A percentile compares a stretch with the other conserved stretches of the same genome.
phyloP scores from a whole-genome alignment of 1,139 yeast species.

The Protomyces gravidus region DNA sequence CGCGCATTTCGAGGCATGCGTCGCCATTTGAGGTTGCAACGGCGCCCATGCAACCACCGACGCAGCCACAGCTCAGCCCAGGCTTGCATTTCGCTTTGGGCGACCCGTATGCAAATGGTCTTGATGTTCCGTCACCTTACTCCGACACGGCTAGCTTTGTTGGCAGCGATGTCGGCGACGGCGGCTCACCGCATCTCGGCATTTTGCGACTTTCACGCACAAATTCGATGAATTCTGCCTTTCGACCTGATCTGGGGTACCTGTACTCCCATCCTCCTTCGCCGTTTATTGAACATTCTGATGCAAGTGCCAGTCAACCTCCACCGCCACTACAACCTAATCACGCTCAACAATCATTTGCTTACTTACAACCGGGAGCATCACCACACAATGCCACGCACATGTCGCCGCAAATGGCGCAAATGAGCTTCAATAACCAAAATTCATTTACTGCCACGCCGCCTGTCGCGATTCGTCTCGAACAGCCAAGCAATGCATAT shows the following conservation, averaged over 20 bases:
- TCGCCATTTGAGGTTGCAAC: not conserved
- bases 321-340: not conserved
- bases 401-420: not conserved
- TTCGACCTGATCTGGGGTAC: constrained; percentile 7
- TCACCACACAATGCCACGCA: not conserved
- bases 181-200: constrained; percentile 12
- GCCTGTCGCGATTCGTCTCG: not conserved
- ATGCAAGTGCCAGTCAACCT: not conserved
- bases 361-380: not conserved
- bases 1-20: not conserved
- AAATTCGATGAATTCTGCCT: constrained; percentile 12
- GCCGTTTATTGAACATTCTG: not conserved
- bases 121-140: constrained; percentile 21
- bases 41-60: not conserved
- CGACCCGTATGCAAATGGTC: not conserved
- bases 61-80: not conserved
- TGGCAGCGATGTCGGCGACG: constrained; percentile 9
- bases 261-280: not conserved
- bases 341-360: not conserved
- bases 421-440: not conserved
- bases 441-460: not conserved
- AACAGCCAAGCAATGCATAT: not conserved
- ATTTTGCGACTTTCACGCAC: constrained; percentile 19
- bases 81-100: not conserved
- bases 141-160: constrained; percentile 15